Evolutionary conservation across 2,329 filamentous ascomycete species (phyloP).

Genomic region (Penicillium decumbens): DNA sequence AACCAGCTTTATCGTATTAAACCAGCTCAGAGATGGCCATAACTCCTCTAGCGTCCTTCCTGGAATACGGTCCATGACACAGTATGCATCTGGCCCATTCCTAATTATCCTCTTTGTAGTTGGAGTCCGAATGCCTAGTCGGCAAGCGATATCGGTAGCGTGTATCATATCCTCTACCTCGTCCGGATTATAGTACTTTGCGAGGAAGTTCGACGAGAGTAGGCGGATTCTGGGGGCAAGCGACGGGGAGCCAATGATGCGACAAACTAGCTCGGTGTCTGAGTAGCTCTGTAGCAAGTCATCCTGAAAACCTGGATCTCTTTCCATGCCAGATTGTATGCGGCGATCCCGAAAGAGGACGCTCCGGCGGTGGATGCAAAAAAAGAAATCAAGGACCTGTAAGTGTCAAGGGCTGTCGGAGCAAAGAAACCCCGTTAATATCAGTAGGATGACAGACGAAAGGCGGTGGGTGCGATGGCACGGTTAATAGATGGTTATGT

Average conservation of each 20-base stretch:
- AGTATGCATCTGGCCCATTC: constrained; percentile 9
- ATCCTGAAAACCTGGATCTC: too few relatives aligned
- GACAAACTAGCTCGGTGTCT: background rate
- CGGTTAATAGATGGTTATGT: too few relatives aligned
- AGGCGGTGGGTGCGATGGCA: too few relatives aligned
- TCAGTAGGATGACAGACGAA: too few relatives aligned
- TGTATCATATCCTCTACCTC: constrained; percentile 15
- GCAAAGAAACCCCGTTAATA: too few relatives aligned
- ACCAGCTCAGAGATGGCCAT: constrained; percentile 20
- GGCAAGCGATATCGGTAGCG: constrained; percentile 16
- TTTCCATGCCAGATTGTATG: too few relatives aligned
- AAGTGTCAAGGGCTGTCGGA: background rate
- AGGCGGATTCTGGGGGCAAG: background rate
- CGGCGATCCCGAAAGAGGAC: too few relatives aligned
- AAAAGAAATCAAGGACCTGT: background rate
- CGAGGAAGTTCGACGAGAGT: constrained; percentile 2
- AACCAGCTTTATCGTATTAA: constrained; percentile 17
- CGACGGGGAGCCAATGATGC: background rate
- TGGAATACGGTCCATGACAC: constrained; percentile 20
- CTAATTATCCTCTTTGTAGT: constrained; percentile 11
- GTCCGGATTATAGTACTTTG: constrained; percentile 3
- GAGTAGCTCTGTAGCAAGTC: too few relatives aligned
- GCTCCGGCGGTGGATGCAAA: too few relatives aligned
- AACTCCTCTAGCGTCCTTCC: constrained; percentile 17
- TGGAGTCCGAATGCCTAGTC: constrained; percentile 19